Percentiles rank a stretch among this genome's conserved stretches.
Evolutionary conservation across 495 filamentous ascomycete genomes (phyloP).

Genomic region (Neurospora tetrasperma): DNA sequence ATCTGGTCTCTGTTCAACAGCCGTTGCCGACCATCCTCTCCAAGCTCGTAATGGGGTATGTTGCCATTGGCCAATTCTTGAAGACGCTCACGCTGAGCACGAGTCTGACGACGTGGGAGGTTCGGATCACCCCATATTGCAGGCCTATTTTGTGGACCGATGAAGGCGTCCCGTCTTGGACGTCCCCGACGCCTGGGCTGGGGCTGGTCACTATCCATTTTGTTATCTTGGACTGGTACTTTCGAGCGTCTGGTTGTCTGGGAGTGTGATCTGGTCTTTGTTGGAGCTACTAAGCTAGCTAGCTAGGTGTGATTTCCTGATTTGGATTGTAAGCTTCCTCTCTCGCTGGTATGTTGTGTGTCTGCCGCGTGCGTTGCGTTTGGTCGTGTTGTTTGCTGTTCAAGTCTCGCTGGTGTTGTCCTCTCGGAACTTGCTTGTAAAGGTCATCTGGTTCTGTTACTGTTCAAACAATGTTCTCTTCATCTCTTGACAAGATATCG

Average conservation of each 20-base stretch:
- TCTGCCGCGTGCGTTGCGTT: not conserved
- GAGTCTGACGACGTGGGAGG: not conserved
- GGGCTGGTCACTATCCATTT: not conserved
- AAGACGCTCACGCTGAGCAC: not conserved
- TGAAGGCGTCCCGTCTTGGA: not conserved
- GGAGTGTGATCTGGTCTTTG: not conserved
- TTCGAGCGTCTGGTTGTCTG: not conserved
- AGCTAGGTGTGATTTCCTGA: not conserved
- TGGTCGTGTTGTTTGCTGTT: not conserved
- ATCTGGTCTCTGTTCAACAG: not conserved
- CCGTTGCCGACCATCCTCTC: not conserved
- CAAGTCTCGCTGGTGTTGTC: not conserved
- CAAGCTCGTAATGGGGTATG: not conserved
- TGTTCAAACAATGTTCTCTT: not conserved
- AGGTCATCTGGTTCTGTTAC: not conserved
- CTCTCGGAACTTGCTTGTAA: not conserved
- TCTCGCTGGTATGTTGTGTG: not conserved
- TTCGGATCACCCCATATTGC: not conserved
- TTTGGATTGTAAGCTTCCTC: not conserved
- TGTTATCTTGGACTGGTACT: not conserved
- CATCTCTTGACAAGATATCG: not conserved
- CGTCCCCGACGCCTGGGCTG: not conserved
- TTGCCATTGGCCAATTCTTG: not conserved
- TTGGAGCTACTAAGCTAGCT: not conserved
- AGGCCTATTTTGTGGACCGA: not conserved